Percentiles rank a stretch among this genome's conserved stretches.
phyloP scores from a whole-genome alignment of 345 rosid species.

The Lepidium didymum region DNA sequence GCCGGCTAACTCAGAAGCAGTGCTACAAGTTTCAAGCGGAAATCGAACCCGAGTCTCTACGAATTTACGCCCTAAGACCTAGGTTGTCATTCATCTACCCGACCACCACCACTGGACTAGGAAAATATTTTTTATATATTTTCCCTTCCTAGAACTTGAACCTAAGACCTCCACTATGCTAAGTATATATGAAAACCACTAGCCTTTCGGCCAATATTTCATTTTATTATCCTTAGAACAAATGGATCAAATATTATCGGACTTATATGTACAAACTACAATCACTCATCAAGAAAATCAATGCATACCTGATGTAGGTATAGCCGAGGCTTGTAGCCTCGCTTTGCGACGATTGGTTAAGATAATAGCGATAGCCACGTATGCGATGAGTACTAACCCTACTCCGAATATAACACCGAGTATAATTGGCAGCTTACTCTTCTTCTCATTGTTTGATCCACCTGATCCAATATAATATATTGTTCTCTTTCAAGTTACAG shows the following conservation, averaged over 20 bases:
- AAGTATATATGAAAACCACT: no score
- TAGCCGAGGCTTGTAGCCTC: not conserved
- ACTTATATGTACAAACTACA: not conserved
- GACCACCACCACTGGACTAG: no score
- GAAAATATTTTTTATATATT: no score
- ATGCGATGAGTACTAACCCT: not conserved
- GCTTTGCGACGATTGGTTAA: not conserved
- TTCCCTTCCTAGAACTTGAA: no score
- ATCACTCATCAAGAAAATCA: not conserved
- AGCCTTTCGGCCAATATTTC: not conserved
- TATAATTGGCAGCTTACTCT: constrained; percentile 11
- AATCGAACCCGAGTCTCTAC: no score
- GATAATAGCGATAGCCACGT: not conserved
- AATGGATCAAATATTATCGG: not conserved
- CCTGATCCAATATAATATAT: not conserved
- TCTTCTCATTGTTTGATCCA: not conserved
- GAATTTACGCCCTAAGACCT: no score
- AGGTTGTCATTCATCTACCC: no score
- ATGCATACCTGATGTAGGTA: constrained; percentile 5
- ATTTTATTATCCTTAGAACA: not conserved
- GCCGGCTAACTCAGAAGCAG: no score
- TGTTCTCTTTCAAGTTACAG: no score
- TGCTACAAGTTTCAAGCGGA: no score
- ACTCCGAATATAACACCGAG: not conserved
- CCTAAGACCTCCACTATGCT: no score